Evolutionary conservation across 352 stramenopile species (phyloP).

Genomic region (Nothophytophthora sp.): DNA sequence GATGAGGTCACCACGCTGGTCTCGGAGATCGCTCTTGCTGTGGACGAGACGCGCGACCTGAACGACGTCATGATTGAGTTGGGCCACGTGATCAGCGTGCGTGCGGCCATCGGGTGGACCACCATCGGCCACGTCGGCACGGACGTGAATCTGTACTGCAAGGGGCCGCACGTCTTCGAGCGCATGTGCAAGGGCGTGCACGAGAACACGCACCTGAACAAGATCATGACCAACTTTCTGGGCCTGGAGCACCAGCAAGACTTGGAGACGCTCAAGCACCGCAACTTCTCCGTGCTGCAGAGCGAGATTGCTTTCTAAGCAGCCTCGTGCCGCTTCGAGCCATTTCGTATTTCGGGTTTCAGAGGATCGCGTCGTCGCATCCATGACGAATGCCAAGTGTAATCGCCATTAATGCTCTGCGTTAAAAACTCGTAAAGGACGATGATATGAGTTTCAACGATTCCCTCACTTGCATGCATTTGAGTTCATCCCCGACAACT

Average conservation of each 20-base stretch:
- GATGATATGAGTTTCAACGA: no score
- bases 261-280: constrained; percentile 59
- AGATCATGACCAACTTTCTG: constrained; percentile 74
- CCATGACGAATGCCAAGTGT: no score
- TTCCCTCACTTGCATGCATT: no score
- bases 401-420: no score
- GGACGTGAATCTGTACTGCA: constrained; percentile 78
- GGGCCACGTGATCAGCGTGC: constrained; percentile 50
- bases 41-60: constrained; percentile 44
- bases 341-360: not conserved
- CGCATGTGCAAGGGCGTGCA: constrained; percentile 67
- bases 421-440: no score
- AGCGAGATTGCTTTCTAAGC: constrained; percentile 21
- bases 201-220: constrained; percentile 76
- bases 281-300: constrained; percentile 38
- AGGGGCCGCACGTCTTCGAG: constrained; percentile 53
- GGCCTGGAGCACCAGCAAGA: constrained; percentile 57
- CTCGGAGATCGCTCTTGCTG: constrained; percentile 39
- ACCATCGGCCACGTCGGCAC: constrained; percentile 68
- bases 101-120: constrained; percentile 55
- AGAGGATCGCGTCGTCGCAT: no score
- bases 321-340: no score
- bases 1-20: constrained; percentile 27
- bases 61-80: constrained; percentile 53
- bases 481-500: no score